A percentile compares a stretch with the other conserved stretches of the same genome.
phyloP scores from a whole-genome alignment of 2,329 filamentous ascomycete genomes.

The Ophiostoma triangulosporum region DNA sequence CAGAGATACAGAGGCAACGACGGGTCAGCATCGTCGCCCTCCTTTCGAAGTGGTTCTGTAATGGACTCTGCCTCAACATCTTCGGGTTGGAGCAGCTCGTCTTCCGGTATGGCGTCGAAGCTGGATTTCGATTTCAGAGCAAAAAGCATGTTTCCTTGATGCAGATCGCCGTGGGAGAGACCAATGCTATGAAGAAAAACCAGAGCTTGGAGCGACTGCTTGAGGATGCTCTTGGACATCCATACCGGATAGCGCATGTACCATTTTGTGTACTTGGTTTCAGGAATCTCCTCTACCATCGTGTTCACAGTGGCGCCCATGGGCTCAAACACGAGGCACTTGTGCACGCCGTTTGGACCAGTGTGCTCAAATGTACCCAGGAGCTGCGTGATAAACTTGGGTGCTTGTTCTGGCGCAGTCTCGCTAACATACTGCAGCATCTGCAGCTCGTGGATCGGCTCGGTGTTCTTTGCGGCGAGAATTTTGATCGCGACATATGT shows the following conservation, averaged over 20 bases:
- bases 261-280: background rate
- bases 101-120: background rate
- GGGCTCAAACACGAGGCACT: slow-evolving; percentile 7
- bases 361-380: background rate
- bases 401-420: background rate
- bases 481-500: background rate
- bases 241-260: background rate
- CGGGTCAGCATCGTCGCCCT: background rate
- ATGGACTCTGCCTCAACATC: background rate
- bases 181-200: slow-evolving; percentile 7
- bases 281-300: slow-evolving; percentile 2
- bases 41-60: background rate
- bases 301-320: slow-evolving; percentile 1
- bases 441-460: background rate
- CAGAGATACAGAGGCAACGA: background rate
- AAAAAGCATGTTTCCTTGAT: slow-evolving; percentile 10
- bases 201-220: background rate
- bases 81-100: background rate
- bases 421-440: background rate
- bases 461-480: background rate
- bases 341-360: slow-evolving; percentile 7
- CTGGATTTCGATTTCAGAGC: too few species aligned
- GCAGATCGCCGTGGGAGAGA: slow-evolving; percentile 10
- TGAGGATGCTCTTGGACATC: slow-evolving; percentile 5
- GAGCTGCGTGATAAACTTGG: slow-evolving; percentile 1